Percentiles rank a stretch among this genome's conserved stretches.
These are phyloP conservation scores for Kwoniella botswanensis DNA, from an alignment of 768 basidiomycete species.

Conservation along the genomic window DNA sequence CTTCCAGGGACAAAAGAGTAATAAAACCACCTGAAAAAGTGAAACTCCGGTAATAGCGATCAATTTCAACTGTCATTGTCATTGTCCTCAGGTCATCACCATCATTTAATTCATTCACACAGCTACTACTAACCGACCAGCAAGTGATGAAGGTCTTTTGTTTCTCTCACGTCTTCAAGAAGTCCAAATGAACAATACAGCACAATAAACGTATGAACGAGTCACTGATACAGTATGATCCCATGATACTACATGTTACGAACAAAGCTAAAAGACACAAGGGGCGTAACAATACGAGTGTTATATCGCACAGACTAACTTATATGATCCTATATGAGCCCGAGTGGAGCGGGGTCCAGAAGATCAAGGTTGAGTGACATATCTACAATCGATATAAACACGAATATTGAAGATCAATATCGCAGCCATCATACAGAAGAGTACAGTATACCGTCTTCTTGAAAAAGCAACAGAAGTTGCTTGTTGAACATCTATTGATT, in stretches of 20 bases:
- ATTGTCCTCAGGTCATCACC: background rate
- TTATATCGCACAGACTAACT: background rate
- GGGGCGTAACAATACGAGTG: background rate
- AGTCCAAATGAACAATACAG: background rate
- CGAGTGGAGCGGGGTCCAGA: background rate
- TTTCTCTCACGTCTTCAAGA: background rate
- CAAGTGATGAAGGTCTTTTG: background rate
- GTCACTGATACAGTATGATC: no score
- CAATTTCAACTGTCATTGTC: background rate
- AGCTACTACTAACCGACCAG: background rate
- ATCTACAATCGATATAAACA: background rate
- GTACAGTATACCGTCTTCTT: no score
- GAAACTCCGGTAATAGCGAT: conserved; percentile 1
- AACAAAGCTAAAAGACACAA: background rate
- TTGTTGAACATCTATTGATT: background rate
- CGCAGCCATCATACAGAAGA: background rate
- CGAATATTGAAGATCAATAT: background rate
- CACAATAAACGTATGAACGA: no score
- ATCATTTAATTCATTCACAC: background rate
- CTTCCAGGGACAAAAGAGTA: conserved; percentile 14
- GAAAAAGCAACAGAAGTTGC: no score
- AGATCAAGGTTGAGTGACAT: conserved; percentile 3
- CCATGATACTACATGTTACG: background rate
- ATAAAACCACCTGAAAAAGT: background rate
- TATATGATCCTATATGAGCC: background rate